A percentile compares a stretch with the other conserved stretches of the same genome.
These are phyloP conservation scores for Botrytis aclada DNA, from an alignment of 2,329 filamentous ascomycete genomes.

Conservation along the genomic window DNA sequence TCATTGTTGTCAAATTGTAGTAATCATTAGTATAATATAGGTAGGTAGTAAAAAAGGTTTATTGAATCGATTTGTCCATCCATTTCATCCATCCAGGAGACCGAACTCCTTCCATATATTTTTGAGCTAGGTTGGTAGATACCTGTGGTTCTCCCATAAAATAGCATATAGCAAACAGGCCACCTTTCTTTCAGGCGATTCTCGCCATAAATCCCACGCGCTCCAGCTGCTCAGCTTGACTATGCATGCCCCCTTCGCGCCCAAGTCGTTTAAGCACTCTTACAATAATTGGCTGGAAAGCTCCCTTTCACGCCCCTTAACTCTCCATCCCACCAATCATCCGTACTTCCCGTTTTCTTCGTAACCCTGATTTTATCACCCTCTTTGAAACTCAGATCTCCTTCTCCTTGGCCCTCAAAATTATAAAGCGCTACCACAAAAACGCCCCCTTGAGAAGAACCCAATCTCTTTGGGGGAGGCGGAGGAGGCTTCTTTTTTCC, in stretches of 20 bases:
- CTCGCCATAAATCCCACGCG: background rate
- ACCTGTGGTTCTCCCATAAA: background rate
- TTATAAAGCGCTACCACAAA: slow-evolving; percentile 68
- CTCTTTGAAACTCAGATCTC: slow-evolving; percentile 71
- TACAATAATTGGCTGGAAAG: slow-evolving; percentile 84
- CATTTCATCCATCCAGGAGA: background rate
- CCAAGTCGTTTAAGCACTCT: slow-evolving; percentile 33
- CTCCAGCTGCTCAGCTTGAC: background rate
- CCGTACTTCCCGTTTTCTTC: slow-evolving; percentile 73
- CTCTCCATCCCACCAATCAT: slow-evolving; percentile 89
- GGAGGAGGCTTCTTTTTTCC: slow-evolving; percentile 73
- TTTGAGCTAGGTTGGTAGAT: background rate
- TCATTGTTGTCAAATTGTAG: background rate
- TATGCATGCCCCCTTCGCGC: too few relatives aligned
- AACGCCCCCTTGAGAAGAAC: slow-evolving; percentile 44
- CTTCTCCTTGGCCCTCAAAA: slow-evolving; percentile 65
- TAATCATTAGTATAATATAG: background rate
- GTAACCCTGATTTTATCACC: slow-evolving; percentile 75
- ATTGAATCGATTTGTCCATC: background rate
- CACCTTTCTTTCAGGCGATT: background rate
- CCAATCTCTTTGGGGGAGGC: slow-evolving; percentile 58
- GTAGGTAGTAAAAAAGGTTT: background rate
- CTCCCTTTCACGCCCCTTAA: slow-evolving; percentile 63
- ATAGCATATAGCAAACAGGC: background rate
- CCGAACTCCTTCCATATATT: background rate